phyloP scores from a whole-genome alignment of 495 filamentous ascomycete genomes.

The Jackrogersella multiformis region DNA sequence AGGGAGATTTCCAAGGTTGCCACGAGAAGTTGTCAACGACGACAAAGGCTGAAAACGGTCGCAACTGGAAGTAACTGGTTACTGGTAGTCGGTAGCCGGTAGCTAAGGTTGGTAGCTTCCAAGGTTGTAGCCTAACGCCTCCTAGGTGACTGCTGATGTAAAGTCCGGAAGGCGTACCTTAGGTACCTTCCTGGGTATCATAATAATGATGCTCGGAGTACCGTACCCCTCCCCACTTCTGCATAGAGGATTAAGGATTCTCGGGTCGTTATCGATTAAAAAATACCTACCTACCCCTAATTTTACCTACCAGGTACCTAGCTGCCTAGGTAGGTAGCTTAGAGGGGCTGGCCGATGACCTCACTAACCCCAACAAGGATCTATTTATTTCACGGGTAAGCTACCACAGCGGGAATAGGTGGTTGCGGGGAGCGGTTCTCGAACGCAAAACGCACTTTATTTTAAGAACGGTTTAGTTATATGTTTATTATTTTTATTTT shows the following conservation, averaged over 20 bases:
- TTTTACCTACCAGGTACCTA: not conserved
- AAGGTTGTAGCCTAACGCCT: constrained; percentile 14
- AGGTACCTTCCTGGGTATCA: too few species aligned
- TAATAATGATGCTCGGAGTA: too few species aligned
- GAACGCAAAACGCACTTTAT: too few species aligned
- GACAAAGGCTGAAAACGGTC: constrained; percentile 23
- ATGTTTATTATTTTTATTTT: too few species aligned
- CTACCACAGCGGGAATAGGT: too few species aligned
- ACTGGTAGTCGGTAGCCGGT: not conserved
- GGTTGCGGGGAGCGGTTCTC: too few species aligned
- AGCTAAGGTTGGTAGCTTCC: too few species aligned
- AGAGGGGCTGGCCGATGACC: constrained; percentile 35
- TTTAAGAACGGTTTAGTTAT: too few species aligned
- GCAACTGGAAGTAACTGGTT: constrained; percentile 17
- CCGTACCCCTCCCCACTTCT: constrained; percentile 36
- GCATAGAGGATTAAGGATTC: not conserved
- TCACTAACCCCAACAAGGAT: constrained; percentile 25
- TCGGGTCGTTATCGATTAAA: constrained; percentile 40
- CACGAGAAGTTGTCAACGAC: not conserved
- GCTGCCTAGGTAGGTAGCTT: not conserved
- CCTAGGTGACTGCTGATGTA: too few species aligned
- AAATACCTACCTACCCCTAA: constrained; percentile 6
- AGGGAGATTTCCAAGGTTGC: not conserved
- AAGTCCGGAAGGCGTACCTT: constrained; percentile 1
- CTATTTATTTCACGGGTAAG: not conserved